Base-by-base conservation (phyloP, 2,329 filamentous ascomycete genomes). In the Hymenoscyphus fructigenus region DNA sequence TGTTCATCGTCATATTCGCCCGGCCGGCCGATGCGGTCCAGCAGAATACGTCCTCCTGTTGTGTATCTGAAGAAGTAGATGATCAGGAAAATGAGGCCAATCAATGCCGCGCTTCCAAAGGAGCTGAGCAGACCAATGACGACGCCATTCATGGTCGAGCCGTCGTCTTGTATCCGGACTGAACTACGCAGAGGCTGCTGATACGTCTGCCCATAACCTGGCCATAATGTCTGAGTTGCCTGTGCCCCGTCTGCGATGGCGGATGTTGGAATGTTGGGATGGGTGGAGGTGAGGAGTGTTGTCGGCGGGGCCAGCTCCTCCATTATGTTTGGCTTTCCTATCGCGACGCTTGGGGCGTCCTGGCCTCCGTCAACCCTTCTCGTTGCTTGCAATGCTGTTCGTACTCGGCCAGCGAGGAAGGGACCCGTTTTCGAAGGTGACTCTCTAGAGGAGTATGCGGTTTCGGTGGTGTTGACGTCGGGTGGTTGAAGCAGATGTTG, bases 1-100 rank as follows among this genome's bases (percentile, higher is more conserved):
- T 98, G 94, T 78, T 98, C 95, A 79, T 99, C 95, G 76, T 99
- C 95, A 78, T 93, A 99, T 79, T 98, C 95, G 73, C 95, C 95
- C 0, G 95, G 95, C 66, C 94, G 85, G 57, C 93, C 93, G 77
- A 99, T 90, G 69, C 94, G 89, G 80, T 99, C 95, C 71, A 99
- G 85, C 68, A 98, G 87, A 75, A 99, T 97, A 71, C 94, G 88
- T 55, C 94, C 94, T 60, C 90, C 90, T 62, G 84, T 87, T 44
- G 94, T 97, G 77, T 96, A 96, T 79, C 91, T 88, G 79, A 98
- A 95, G 81, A 97, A 95, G 79, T 97, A 97, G 76, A 98, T 88
- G 75, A 95, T 81, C 62, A 90, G 83, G 72, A 94, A 88, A 65
- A 96, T 83, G 68, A 96, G 77, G 65, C 91, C 89, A 68, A 96